Conservation (phyloP, 2,329 filamentous ascomycete species). For the Colletotrichum falcatum region DNA sequence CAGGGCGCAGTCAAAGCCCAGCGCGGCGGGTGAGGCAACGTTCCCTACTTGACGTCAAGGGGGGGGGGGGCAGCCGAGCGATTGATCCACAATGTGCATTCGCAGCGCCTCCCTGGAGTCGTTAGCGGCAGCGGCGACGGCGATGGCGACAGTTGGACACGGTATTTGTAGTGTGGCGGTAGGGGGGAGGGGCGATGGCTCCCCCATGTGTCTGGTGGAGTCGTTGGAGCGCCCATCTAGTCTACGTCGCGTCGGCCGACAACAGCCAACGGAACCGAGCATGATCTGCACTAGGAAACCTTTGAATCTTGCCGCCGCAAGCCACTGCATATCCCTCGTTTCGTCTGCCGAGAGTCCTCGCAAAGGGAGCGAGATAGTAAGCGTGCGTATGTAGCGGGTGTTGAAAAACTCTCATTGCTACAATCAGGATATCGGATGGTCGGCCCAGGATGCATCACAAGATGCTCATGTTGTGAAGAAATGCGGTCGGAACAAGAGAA, state of each 20-base stretch:
- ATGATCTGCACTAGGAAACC: slow-evolving; percentile 31
- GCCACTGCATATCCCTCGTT: slow-evolving; percentile 19
- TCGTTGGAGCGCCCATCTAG: not conserved
- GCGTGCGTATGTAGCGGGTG: no score
- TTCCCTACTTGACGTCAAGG: not conserved
- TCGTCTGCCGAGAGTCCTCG: not conserved
- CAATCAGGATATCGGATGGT: not conserved
- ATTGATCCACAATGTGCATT: no score
- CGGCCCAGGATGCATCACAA: not conserved
- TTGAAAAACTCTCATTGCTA: no score
- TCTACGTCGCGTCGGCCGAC: not conserved
- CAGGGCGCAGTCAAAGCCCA: slow-evolving; percentile 30
- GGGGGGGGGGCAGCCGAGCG: not conserved
- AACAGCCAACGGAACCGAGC: slow-evolving; percentile 15
- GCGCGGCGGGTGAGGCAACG: not conserved
- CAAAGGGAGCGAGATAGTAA: not conserved
- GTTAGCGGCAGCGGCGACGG: slow-evolving; percentile 9
- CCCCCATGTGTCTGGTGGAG: no score
- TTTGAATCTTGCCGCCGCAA: slow-evolving; percentile 29
- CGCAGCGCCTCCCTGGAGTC: not conserved
- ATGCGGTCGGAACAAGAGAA: not conserved
- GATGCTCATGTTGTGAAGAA: not conserved
- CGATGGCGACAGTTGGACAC: slow-evolving; percentile 7
- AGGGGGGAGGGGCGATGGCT: no score
- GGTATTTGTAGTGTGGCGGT: no score